phyloP scores from a whole-genome alignment of 257 asterid species.

The Agastache rugosa region DNA sequence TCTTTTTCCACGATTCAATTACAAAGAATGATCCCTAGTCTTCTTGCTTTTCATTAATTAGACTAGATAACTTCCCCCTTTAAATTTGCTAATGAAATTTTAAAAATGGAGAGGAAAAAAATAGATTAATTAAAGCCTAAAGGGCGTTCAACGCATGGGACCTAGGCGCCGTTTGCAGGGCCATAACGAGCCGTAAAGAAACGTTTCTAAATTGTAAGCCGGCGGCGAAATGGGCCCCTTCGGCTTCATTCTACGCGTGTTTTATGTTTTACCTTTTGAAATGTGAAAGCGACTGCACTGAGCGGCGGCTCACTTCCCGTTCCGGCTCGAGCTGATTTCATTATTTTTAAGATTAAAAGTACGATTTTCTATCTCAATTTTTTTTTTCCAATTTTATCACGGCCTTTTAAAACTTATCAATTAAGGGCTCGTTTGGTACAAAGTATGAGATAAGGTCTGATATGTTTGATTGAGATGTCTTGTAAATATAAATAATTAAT shows the following conservation, averaged over 20 bases:
- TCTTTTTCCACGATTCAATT: background rate
- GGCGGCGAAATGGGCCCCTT: constrained; percentile 39
- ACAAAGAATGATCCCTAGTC: constrained; percentile 6
- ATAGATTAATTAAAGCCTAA: background rate
- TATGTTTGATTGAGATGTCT: too few relatives aligned
- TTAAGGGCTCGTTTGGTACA: too few relatives aligned
- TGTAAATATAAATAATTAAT: too few relatives aligned
- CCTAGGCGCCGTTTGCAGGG: constrained; percentile 49
- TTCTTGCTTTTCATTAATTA: background rate
- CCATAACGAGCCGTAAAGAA: constrained; percentile 41
- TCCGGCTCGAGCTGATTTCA: constrained; percentile 29
- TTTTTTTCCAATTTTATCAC: too few relatives aligned
- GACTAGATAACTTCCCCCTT: background rate
- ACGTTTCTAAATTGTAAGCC: constrained; percentile 38
- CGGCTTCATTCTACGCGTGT: constrained; percentile 40
- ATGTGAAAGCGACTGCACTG: constrained; percentile 24
- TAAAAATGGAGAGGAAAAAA: background rate
- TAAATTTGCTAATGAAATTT: background rate
- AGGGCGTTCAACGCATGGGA: constrained; percentile 39
- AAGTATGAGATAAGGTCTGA: too few relatives aligned
- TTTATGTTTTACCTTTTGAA: constrained; percentile 28
- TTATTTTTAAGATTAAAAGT: too few relatives aligned
- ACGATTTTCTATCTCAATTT: too few relatives aligned
- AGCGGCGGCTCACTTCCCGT: constrained; percentile 4
- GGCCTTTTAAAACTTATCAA: too few relatives aligned